phyloP scores from a whole-genome alignment of 768 basidiomycete species.

The Termitomyces bulborhizus region DNA sequence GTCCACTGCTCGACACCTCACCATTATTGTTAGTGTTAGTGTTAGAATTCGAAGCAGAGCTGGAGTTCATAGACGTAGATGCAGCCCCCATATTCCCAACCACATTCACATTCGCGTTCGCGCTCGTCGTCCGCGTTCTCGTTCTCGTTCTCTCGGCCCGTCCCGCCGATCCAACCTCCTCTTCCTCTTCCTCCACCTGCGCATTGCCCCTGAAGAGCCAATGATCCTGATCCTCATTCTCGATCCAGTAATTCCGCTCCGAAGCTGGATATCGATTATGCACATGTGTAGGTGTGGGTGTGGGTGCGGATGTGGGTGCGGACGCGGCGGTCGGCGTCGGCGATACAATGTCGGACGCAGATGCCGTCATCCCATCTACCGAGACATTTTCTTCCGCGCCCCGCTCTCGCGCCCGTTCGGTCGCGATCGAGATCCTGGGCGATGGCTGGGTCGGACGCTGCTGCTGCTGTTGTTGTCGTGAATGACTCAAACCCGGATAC shows the following conservation, averaged over 20 bases:
- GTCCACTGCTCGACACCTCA: not conserved
- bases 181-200: too few relatives aligned
- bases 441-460: not conserved
- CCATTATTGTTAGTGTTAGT: not conserved
- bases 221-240: too few relatives aligned
- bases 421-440: not conserved
- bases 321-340: not conserved
- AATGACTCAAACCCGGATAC: not conserved
- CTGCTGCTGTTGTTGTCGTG: too few relatives aligned
- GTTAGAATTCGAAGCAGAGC: too few relatives aligned
- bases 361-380: not conserved
- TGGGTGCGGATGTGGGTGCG: not conserved
- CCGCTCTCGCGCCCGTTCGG: not conserved
- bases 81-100: too few relatives aligned
- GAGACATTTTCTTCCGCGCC: not conserved
- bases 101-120: too few relatives aligned
- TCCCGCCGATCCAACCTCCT: too few relatives aligned
- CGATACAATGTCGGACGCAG: not conserved
- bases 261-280: too few relatives aligned
- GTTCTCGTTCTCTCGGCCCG: too few relatives aligned
- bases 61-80: too few relatives aligned
- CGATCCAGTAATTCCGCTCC: too few relatives aligned
- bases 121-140: not conserved
- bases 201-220: too few relatives aligned
- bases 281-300: not conserved